Conservation (phyloP, 495 filamentous ascomycete genomes). For the Trichocladium uniseriatum region DNA sequence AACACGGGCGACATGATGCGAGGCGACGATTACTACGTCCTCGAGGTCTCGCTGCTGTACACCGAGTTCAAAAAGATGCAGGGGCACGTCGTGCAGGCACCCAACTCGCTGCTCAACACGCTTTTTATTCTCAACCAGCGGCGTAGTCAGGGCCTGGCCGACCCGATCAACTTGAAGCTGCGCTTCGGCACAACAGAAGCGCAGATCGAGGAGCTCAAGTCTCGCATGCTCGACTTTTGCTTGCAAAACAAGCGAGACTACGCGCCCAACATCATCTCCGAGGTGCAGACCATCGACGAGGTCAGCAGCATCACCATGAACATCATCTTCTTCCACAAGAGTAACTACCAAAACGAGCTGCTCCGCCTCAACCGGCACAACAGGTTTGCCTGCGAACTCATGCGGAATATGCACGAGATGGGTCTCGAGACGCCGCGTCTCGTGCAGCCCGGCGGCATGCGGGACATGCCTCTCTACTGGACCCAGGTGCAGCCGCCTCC, state of each 20-base stretch:
- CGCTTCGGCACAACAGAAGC: constrained; percentile 84
- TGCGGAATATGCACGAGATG: constrained; percentile 73
- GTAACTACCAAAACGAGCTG: constrained; percentile 82
- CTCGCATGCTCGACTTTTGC: constrained; percentile 79
- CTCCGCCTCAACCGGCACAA: constrained; percentile 84
- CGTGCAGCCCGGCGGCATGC: constrained; percentile 56
- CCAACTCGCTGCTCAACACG: constrained; percentile 85
- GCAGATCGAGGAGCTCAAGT: constrained; percentile 76
- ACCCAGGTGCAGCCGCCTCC: constrained; percentile 29
- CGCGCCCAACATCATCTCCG: constrained; percentile 81
- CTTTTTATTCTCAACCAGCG: constrained; percentile 94
- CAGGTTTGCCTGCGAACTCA: constrained; percentile 89
- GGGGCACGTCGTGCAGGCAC: constrained; percentile 89
- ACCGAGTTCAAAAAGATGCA: constrained; percentile 99
- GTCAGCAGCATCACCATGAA: constrained; percentile 69
- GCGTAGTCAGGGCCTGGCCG: constrained; percentile 78
- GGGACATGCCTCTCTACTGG: constrained; percentile 43
- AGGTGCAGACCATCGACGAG: constrained; percentile 56
- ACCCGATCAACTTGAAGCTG: constrained; percentile 73
- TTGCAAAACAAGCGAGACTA: constrained; percentile 83
- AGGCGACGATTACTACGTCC: constrained; percentile 93
- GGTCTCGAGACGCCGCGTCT: constrained; percentile 81
- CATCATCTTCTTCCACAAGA: constrained; percentile 96
- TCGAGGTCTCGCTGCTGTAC: constrained; percentile 87
- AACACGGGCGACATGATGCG: constrained; percentile 68